phyloP scores from a whole-genome alignment of 129 eudicot species.

The Flaveria robusta region DNA sequence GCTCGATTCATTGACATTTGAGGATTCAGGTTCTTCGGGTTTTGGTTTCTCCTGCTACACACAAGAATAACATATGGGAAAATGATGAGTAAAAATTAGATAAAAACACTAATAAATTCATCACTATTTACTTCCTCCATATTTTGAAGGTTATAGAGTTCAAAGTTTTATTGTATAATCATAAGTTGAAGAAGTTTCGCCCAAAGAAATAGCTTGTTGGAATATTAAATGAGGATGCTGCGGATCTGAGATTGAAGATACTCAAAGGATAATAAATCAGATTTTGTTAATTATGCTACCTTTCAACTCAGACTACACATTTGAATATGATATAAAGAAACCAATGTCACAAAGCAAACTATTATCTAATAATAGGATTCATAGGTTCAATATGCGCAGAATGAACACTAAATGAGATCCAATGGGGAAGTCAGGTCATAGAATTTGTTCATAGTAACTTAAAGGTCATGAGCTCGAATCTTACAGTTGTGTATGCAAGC shows the following conservation, averaged over 20 bases:
- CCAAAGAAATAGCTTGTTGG: not conserved
- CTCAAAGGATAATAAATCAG: too few species aligned
- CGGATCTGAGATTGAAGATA: too few species aligned
- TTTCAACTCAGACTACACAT: not conserved
- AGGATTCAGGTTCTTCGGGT: constrained; percentile 46
- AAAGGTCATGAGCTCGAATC: not conserved
- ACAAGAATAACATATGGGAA: constrained; percentile 4
- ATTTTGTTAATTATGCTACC: not conserved
- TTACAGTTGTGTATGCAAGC: constrained; percentile 1
- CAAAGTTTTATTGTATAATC: not conserved
- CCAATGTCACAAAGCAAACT: constrained; percentile 2
- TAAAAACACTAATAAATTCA: not conserved
- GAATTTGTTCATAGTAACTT: not conserved
- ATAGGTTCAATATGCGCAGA: not conserved
- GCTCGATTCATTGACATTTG: constrained; percentile 48
- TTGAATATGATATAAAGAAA: not conserved
- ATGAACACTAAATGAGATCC: not conserved
- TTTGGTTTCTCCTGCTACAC: constrained; percentile 33
- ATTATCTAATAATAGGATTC: not conserved
- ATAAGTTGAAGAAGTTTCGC: not conserved
- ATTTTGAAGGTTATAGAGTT: not conserved
- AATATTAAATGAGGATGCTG: too few species aligned
- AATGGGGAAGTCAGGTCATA: not conserved
- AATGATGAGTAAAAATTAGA: not conserved
- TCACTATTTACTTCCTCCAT: not conserved